These are phyloP conservation scores for Circinella minor DNA, from an alignment of 371 early-diverging fungal genomes.

Conservation along the genomic window DNA sequence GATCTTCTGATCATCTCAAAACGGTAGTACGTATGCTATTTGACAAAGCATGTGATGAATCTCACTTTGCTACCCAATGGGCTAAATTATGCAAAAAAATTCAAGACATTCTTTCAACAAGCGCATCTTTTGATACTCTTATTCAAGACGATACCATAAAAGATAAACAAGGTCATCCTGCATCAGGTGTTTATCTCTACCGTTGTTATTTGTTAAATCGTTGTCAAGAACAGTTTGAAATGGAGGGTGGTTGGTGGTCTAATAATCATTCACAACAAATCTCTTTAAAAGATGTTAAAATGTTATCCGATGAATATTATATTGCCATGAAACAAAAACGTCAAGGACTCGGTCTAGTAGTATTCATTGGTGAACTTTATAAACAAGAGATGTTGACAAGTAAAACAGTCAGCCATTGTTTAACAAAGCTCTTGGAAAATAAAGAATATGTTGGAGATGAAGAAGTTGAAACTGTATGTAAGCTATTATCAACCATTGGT, in stretches of 20 bases:
- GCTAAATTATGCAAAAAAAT: constrained; percentile 84
- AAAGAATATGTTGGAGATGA: constrained; percentile 88
- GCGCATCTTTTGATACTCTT: constrained; percentile 17
- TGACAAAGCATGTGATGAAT: constrained; percentile 95
- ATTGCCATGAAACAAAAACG: constrained; percentile 91
- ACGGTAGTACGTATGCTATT: constrained; percentile 86
- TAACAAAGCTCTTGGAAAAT: constrained; percentile 73
- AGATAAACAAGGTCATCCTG: constrained; percentile 47
- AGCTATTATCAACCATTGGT: constrained; percentile 90
- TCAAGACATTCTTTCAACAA: constrained; percentile 40
- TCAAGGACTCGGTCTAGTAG: constrained; percentile 89
- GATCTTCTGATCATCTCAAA: constrained; percentile 42
- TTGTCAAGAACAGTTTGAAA: constrained; percentile 91
- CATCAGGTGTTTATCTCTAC: constrained; percentile 78
- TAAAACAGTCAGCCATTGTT: constrained; percentile 89
- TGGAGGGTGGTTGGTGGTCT: constrained; percentile 69
- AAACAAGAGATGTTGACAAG: constrained; percentile 85
- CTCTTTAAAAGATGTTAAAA: constrained; percentile 29
- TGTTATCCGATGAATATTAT: constrained; percentile 82
- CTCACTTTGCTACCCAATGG: constrained; percentile 87
- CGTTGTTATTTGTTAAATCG: constrained; percentile 88
- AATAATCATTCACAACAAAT: constrained; percentile 43
- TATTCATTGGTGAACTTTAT: constrained; percentile 96
- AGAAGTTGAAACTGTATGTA: constrained; percentile 91
- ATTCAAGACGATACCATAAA: constrained; percentile 22